phyloP scores from a whole-genome alignment of 2,329 filamentous ascomycete species.

The Penicillium corylophilum region DNA sequence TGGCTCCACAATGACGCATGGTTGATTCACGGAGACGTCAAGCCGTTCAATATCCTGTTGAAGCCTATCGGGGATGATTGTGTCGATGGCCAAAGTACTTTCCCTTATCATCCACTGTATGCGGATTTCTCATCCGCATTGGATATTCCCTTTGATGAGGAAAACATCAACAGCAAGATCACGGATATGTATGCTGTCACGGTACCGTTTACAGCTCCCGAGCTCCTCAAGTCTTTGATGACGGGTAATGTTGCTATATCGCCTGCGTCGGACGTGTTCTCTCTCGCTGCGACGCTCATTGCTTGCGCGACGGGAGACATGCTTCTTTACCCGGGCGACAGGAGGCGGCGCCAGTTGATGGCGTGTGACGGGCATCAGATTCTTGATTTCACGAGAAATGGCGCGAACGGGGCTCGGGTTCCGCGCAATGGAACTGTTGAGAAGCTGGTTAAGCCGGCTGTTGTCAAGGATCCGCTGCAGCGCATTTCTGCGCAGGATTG shows the following conservation, averaged over 20 bases:
- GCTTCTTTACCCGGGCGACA: slow-evolving; percentile 43
- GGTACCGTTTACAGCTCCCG: slow-evolving; percentile 47
- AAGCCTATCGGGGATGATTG: slow-evolving; percentile 19
- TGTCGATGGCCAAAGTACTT: slow-evolving; percentile 14
- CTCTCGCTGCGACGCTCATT: slow-evolving; percentile 46
- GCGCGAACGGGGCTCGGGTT: slow-evolving; percentile 38
- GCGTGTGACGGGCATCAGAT: slow-evolving; percentile 46
- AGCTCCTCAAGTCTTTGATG: slow-evolving; percentile 39
- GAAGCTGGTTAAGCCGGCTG: slow-evolving; percentile 37
- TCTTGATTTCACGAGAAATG: slow-evolving; percentile 41
- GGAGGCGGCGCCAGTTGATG: slow-evolving; percentile 43
- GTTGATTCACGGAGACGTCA: slow-evolving; percentile 51
- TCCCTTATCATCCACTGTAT: slow-evolving; percentile 43
- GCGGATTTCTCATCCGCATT: slow-evolving; percentile 48
- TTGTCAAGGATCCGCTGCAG: slow-evolving; percentile 38
- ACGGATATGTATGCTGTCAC: slow-evolving; percentile 42
- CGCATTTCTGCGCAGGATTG: slow-evolving; percentile 35
- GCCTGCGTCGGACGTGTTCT: slow-evolving; percentile 46
- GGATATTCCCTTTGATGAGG: slow-evolving; percentile 12
- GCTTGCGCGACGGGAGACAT: slow-evolving; percentile 47
- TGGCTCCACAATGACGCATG: slow-evolving; percentile 45
- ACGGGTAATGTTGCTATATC: slow-evolving; percentile 36
- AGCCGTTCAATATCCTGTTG: slow-evolving; percentile 48
- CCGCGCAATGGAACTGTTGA: slow-evolving; percentile 44
- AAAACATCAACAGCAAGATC: slow-evolving; percentile 4